Percentiles rank a stretch among this genome's conserved stretches.
phyloP scores from a whole-genome alignment of 2,329 filamentous ascomycete species.

The Cercospora beticola region DNA sequence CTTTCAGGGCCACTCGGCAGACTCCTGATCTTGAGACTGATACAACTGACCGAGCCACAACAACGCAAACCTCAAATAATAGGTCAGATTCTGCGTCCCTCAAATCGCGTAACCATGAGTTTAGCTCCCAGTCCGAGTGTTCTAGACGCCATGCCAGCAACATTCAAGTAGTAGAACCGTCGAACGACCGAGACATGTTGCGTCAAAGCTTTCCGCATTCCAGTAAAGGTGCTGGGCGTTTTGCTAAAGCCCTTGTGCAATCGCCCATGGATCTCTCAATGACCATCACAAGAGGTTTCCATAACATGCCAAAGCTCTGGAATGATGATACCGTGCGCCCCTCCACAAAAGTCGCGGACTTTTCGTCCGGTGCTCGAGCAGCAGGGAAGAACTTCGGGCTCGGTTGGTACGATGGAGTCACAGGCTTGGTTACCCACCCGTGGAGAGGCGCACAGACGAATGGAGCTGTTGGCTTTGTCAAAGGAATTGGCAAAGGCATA shows the following conservation, averaged over 20 bases:
- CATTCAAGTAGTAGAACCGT: rapidly evolving
- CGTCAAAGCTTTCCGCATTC: conserved; percentile 36
- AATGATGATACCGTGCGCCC: conserved; percentile 78
- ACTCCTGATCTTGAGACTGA: too few species aligned
- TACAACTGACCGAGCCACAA: rapidly evolving
- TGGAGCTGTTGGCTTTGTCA: conserved; percentile 64
- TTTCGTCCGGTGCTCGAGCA: conserved; percentile 72
- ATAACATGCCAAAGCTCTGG: conserved; percentile 82
- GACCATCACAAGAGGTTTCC: conserved; percentile 78
- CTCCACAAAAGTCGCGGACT: conserved; percentile 73
- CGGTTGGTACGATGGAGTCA: conserved; percentile 72
- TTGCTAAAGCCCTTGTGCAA: conserved; percentile 53
- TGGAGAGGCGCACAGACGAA: conserved; percentile 63
- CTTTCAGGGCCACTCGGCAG: conserved; percentile 28
- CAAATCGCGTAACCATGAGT: neutral
- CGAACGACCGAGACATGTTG: conserved; percentile 5
- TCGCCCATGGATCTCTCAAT: conserved; percentile 84
- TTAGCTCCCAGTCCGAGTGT: neutral
- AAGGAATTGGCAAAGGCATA: conserved; percentile 76
- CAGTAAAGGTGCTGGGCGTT: conserved; percentile 38
- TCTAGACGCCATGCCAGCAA: neutral
- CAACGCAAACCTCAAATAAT: neutral
- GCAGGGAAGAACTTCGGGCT: conserved; percentile 68
- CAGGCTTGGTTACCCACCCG: conserved; percentile 73
- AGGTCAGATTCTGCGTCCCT: neutral